These are phyloP conservation scores for Chaetomiaceae sp. DNA, from an alignment of 2,329 filamentous ascomycete species.

Conservation along the genomic window DNA sequence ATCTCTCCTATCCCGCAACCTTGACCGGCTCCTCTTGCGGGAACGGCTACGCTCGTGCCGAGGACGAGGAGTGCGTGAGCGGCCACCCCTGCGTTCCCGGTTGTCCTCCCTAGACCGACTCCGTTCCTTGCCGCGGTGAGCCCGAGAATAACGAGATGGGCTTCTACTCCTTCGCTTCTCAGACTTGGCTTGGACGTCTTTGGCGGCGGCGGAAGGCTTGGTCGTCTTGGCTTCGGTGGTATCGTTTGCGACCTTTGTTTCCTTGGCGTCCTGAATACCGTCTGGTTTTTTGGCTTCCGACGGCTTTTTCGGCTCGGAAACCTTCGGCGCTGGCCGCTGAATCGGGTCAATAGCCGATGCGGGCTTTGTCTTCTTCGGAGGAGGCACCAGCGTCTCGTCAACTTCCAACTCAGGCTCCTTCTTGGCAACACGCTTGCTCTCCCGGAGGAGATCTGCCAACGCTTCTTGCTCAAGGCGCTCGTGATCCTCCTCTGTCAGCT, in stretches of 20 bases:
- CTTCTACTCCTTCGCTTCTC: slow-evolving; percentile 30
- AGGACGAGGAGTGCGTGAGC: slow-evolving; percentile 20
- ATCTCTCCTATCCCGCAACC: slow-evolving; percentile 25
- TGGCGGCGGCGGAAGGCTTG: slow-evolving; percentile 17
- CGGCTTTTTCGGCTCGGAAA: slow-evolving; percentile 30
- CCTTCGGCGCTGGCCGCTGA: slow-evolving; percentile 40
- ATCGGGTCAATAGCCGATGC: slow-evolving; percentile 56
- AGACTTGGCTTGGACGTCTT: slow-evolving; percentile 19
- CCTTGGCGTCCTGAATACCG: not conserved
- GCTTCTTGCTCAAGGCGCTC: slow-evolving; percentile 53
- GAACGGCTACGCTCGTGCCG: slow-evolving; percentile 26
- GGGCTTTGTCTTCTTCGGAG: slow-evolving; percentile 45
- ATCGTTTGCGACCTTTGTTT: slow-evolving; percentile 18
- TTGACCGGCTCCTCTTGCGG: slow-evolving; percentile 24
- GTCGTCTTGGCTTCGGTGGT: slow-evolving; percentile 25
- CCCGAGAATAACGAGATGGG: slow-evolving; percentile 23
- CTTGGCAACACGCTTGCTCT: slow-evolving; percentile 45
- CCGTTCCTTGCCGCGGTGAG: slow-evolving; percentile 25
- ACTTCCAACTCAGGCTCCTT: slow-evolving; percentile 51
- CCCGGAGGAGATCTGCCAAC: slow-evolving; percentile 52
- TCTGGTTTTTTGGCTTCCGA: slow-evolving; percentile 4
- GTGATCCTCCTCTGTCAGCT: slow-evolving; percentile 52
- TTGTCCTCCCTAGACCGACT: slow-evolving; percentile 29
- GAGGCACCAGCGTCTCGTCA: slow-evolving; percentile 50
- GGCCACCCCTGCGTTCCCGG: slow-evolving; percentile 24